A percentile compares a stretch with the other conserved stretches of the same genome.
Conservation (phyloP, 441 rosid genomes). For the Euphorbia schlechtendalii region DNA sequence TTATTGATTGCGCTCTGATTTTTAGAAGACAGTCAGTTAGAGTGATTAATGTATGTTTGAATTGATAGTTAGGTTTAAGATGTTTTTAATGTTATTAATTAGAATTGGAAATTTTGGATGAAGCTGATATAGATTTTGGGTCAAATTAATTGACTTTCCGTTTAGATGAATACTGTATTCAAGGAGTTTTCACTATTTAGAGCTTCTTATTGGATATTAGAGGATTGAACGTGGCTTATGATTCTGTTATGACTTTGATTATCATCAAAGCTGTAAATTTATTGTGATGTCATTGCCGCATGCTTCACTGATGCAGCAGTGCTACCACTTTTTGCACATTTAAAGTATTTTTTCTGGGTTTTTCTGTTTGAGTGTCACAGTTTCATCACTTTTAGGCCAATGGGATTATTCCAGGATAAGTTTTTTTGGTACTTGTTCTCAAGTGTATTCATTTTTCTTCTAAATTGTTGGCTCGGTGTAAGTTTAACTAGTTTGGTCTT, state of each 20-base stretch:
- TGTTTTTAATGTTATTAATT: not conserved
- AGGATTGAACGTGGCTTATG: not conserved
- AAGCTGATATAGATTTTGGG: not conserved
- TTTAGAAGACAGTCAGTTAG: not conserved
- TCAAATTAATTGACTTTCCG: not conserved
- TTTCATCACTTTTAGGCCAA: not conserved
- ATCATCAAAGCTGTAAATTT: not conserved
- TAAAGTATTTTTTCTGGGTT: not conserved
- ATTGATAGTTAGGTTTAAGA: slow-evolving; percentile 3
- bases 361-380: not conserved
- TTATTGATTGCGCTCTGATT: not conserved
- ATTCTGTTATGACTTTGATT: not conserved
- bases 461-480: not conserved
- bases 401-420: not conserved
- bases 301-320: not conserved
- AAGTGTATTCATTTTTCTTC: not conserved
- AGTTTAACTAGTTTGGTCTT: not conserved
- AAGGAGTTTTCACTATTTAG: not conserved
- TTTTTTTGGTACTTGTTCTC: not conserved
- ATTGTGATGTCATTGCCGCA: not conserved
- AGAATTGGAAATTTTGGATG: not conserved
- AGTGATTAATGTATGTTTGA: not conserved
- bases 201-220: not conserved
- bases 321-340: not conserved
- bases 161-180: not conserved